A percentile compares a stretch with the other conserved stretches of the same genome.
Evolutionary conservation across 148 eudicot genomes (phyloP).

Genomic region (Arctostaphylos glauca): DNA sequence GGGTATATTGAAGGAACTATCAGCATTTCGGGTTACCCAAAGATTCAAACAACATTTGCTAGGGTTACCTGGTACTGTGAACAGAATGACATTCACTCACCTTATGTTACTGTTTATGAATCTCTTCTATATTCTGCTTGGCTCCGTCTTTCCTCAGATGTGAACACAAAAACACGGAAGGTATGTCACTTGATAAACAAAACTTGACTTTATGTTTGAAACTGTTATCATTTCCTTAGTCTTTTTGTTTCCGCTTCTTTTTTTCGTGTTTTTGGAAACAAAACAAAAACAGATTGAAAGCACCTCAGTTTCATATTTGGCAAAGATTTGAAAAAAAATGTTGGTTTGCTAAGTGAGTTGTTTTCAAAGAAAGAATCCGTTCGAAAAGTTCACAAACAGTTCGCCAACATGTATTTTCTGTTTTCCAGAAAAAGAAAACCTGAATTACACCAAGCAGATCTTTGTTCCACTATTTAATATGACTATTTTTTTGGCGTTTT

Average conservation of each 20-base stretch:
- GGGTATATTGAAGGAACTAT: too few species aligned
- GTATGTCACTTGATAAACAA: conserved; percentile 18
- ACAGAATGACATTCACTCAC: too few species aligned
- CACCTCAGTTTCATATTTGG: neutral
- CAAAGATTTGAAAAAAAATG: too few species aligned
- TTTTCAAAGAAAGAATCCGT: neutral
- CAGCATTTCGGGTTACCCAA: too few species aligned
- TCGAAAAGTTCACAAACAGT: neutral
- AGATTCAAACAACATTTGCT: too few species aligned
- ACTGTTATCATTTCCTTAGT: neutral
- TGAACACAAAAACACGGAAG: conserved; percentile 39
- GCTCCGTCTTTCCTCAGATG: conserved; percentile 69
- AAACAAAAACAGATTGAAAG: neutral
- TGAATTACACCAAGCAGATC: neutral
- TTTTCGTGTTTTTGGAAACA: neutral
- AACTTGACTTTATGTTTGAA: neutral
- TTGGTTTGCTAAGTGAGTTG: neutral
- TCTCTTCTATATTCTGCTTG: conserved; percentile 69
- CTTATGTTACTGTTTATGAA: conserved; percentile 39
- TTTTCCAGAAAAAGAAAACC: neutral
- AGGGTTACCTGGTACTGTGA: too few species aligned
- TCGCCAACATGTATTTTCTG: neutral
- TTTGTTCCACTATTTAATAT: neutral
- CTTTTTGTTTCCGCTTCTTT: neutral
- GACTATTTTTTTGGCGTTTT: neutral